These are phyloP conservation scores for Begonia loranthoides DNA, from an alignment of 306 rosid genomes.

Conservation along the genomic window DNA sequence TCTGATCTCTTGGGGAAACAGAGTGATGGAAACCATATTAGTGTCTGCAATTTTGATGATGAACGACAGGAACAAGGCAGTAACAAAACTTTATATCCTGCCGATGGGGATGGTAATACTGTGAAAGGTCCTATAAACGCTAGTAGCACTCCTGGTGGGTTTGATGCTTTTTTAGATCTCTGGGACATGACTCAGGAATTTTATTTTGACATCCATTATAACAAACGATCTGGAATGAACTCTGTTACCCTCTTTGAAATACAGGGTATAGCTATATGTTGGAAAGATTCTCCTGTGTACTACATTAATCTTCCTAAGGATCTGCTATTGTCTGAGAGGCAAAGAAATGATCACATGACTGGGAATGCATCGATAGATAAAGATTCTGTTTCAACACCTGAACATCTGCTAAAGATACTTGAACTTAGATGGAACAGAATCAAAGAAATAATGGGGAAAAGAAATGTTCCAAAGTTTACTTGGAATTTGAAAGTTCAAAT, in stretches of 20 bases:
- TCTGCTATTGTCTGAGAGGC: constrained; percentile 40
- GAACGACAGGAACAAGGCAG: constrained; percentile 20
- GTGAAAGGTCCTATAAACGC: constrained; percentile 72
- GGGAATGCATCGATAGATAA: constrained; percentile 26
- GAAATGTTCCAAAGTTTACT: constrained; percentile 46
- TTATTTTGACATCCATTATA: constrained; percentile 71
- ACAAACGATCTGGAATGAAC: constrained; percentile 50
- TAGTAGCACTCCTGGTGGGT: constrained; percentile 47
- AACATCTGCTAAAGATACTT: constrained; percentile 33
- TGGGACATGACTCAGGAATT: constrained; percentile 65
- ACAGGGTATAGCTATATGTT: constrained; percentile 82
- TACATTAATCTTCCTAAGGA: constrained; percentile 79
- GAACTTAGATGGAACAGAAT: constrained; percentile 63
- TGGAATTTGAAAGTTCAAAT: constrained; percentile 91
- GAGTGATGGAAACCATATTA: constrained; percentile 19
- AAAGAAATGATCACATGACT: constrained; percentile 22
- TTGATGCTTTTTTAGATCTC: constrained; percentile 76
- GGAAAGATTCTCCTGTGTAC: constrained; percentile 82
- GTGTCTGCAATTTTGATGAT: constrained; percentile 15
- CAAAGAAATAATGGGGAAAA: constrained; percentile 46
- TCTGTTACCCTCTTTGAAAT: constrained; percentile 61
- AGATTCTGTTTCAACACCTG: constrained; percentile 29
- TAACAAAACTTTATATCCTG: constrained; percentile 19
- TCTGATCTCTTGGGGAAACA: constrained; percentile 19
- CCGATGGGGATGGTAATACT: constrained; percentile 17